Conservation (phyloP, 306 rosid genomes). For the Prunus campanulata region DNA sequence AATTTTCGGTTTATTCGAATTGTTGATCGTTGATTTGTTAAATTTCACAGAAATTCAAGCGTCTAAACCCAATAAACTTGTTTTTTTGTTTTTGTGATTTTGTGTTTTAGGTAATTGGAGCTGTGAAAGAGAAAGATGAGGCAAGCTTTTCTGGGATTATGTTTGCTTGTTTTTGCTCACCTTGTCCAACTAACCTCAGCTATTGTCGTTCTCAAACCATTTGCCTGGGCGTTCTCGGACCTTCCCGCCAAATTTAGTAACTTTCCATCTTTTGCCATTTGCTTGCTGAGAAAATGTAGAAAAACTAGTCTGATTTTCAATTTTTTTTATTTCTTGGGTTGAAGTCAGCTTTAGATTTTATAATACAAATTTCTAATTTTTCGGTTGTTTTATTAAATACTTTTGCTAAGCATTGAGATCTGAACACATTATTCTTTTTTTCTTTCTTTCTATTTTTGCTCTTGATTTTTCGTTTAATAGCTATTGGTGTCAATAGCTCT, state of each 20-base stretch:
- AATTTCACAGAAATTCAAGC: background rate
- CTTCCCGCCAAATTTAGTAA: slow-evolving; percentile 48
- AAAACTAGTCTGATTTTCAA: background rate
- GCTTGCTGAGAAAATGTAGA: slow-evolving; percentile 22
- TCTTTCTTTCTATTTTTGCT: background rate
- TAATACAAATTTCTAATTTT: background rate
- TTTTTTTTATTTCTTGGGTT: background rate
- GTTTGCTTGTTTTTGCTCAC: background rate
- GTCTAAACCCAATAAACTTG: background rate
- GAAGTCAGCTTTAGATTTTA: background rate
- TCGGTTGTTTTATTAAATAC: background rate
- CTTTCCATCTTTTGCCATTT: slow-evolving; percentile 6
- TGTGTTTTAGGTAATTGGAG: slow-evolving; percentile 19
- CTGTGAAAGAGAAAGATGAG: slow-evolving; percentile 24
- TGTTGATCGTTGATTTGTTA: no score
- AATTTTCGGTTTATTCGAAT: background rate
- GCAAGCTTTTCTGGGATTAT: slow-evolving; percentile 8
- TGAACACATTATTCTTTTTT: background rate
- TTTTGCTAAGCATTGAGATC: background rate
- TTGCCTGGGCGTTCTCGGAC: slow-evolving; percentile 25
- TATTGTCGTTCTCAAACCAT: slow-evolving; percentile 19
- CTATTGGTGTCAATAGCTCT: slow-evolving; percentile 22
- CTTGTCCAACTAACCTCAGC: slow-evolving; percentile 16
- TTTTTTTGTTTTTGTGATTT: background rate
- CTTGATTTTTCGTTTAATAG: background rate